Conservation (phyloP, 2,329 filamentous ascomycete genomes). For the Penicillium sp. region DNA sequence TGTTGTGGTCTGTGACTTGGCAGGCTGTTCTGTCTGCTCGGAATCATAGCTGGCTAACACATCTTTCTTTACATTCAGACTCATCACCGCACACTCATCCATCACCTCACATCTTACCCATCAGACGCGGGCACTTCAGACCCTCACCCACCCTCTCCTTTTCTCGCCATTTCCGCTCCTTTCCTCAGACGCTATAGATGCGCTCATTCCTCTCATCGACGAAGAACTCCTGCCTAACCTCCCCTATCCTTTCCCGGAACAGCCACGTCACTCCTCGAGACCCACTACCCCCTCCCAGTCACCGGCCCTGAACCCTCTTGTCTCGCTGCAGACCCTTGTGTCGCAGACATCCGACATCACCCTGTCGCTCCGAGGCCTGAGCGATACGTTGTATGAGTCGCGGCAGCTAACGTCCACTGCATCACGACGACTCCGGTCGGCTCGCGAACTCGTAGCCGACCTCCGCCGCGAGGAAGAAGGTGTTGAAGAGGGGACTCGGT, state of each 20-base stretch:
- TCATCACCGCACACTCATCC: constrained; percentile 52
- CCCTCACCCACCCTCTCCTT: constrained; percentile 50
- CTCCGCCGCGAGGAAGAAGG: constrained; percentile 74
- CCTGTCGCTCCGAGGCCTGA: constrained; percentile 72
- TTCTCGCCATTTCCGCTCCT: constrained; percentile 50
- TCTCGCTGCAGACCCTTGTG: constrained; percentile 60
- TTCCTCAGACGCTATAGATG: constrained; percentile 47
- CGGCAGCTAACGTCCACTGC: constrained; percentile 78
- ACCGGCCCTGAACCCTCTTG: constrained; percentile 42
- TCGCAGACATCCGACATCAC: constrained; percentile 64
- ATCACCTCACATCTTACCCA: constrained; percentile 52
- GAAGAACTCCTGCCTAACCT: constrained; percentile 45
- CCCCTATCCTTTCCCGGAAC: constrained; percentile 39
- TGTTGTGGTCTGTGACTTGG: no score
- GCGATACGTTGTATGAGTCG: constrained; percentile 88
- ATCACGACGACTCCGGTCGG: constrained; percentile 66
- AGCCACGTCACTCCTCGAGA: no score
- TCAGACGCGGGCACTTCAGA: constrained; percentile 53
- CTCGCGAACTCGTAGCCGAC: constrained; percentile 76
- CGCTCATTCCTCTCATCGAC: constrained; percentile 50
- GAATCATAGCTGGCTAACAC: no score
- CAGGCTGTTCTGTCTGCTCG: no score
- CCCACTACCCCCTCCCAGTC: constrained; percentile 28
- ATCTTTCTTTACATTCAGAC: no score
- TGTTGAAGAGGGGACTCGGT: constrained; percentile 70